phyloP scores from a whole-genome alignment of 148 eudicot species.

The Diospyros lotus region DNA sequence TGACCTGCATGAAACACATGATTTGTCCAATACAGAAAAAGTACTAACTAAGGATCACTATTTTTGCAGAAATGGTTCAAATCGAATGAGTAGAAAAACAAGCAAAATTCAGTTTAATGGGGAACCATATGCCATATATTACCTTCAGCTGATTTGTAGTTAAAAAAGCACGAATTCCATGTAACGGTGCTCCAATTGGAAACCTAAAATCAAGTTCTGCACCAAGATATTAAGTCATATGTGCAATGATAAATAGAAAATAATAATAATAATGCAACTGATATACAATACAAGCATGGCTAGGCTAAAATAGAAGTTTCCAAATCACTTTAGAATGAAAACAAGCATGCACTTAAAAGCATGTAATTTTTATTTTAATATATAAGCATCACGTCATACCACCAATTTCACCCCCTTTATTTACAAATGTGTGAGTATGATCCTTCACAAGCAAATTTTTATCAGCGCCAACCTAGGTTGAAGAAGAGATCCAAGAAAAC shows the following conservation, averaged over 20 bases:
- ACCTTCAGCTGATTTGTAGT: constrained; percentile 96
- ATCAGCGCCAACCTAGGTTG: constrained; percentile 78
- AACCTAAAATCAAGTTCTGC: constrained; percentile 98
- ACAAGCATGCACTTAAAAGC: no score
- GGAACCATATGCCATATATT: constrained; percentile 11
- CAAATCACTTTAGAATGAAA: neutral
- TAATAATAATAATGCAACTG: neutral
- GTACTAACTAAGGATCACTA: neutral
- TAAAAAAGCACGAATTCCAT: constrained; percentile 90
- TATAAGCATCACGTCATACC: constrained; percentile 44
- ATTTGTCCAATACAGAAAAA: neutral
- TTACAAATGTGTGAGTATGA: constrained; percentile 94
- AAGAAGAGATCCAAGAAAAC: constrained; percentile 15
- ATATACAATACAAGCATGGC: neutral
- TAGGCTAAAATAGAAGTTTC: neutral
- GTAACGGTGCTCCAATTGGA: constrained; percentile 91
- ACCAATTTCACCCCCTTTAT: constrained; percentile 88
- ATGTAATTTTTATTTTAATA: neutral
- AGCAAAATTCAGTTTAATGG: neutral
- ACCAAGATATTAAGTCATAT: constrained; percentile 10
- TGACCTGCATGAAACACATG: neutral
- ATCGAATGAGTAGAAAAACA: neutral
- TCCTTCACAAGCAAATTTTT: constrained; percentile 96
- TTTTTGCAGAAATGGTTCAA: neutral
- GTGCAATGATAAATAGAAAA: neutral